Base-by-base conservation (phyloP, 225 moss, liverwort and hornwort species). In the Physcomitrium patens region DNA sequence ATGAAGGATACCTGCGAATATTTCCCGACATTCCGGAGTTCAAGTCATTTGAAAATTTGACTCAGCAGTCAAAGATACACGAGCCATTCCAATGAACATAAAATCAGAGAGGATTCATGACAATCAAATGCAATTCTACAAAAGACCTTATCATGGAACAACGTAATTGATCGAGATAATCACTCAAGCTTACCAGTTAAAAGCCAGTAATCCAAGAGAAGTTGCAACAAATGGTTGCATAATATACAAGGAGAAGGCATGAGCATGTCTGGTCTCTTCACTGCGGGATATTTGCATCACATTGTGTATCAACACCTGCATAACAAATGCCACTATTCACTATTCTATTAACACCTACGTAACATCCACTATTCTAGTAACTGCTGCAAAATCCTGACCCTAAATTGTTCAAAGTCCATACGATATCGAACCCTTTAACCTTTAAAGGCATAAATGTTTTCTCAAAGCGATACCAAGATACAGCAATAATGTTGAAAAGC, bases 181-280 rank as follows among this genome's bases (percentile, higher is more conserved):
- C 54, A 51, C n/a, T 9, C 60, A n/a, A 19, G 68, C 86, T 75
- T 76, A 96, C 96, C 99, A 99, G 72, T 99, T 99, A 79, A 87
- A 99, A 49, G 93, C 85, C 65, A 99, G 82, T 72, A 95, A 74
- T 43, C 93, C 99, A 75, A 99, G 90, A 63, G 91, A 90, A 43
- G 89, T 86, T 60, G 80, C 93, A 61, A 93, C 91, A 81, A 99
- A 84, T n/a, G 99, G 99, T 83, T 99, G 99, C 95, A 99, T 95
- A 50, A 99, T 84, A 80, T 95, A 99, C 75, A 99, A 81, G 62
- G 99, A 99, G 72, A 99, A 99, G 44, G 91, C 80, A 79, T 99
- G 99, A 61, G 93, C 93, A 78, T 95, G 91, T 76, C 86, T 82
- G n/a, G 91, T 90, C 79, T 95, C 93, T 27, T 80, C 72, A 76